Evolutionary conservation across 495 filamentous ascomycete genomes (phyloP), one percentile per base, ranked within the genome.

Genomic region (Bathelium albidoporum): DNA sequence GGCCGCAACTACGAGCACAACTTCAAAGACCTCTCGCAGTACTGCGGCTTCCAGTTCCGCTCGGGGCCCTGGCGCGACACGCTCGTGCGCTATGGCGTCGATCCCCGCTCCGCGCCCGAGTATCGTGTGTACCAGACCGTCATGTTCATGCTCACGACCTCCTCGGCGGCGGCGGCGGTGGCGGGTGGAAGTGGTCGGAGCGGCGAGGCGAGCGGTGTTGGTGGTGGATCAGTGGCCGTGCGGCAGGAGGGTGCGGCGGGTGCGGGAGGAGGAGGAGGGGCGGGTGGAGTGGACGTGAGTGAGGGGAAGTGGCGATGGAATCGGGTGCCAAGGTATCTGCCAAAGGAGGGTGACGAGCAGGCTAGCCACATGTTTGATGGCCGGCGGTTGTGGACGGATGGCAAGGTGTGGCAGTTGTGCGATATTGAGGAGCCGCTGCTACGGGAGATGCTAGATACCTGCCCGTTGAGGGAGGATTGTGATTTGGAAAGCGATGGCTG

Each of bases 21-120:
- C 12, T 77, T 91, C 28, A 83, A 86, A 69, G 74, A 83, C 64
- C 83, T 87, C 55, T 74, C 88, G 34, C 86, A 86, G 63, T 90
- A 95, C 67, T 83, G 89, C 1, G 91, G 87, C 9, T 98, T 96
- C 75, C 86, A 88, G 75, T 96, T 96, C 80, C 84, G 84, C 58
- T 87, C 86, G 5, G 94, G 94, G 0, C 94, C 94, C 0, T 98
- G 89, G 87, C 83, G 89, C 58, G 91, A 97, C 72, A 85, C 89
- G 16, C 81, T 96, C 62, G 81, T 97, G 64, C 82, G 80, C 60
- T 90, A 90, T 67, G 95, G 94, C 12, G 69, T 95, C 29, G 95
- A 98, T 70, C 94, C 94, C 0, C 83, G 95, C 58, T 77, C 73
- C 7, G 87, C 89, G 60, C 84, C 87, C 0, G 80, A 83, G 20